Evolutionary conservation across 2,329 filamentous ascomycete genomes (phyloP).

Genomic region (Plectosphaerella cucumerina): DNA sequence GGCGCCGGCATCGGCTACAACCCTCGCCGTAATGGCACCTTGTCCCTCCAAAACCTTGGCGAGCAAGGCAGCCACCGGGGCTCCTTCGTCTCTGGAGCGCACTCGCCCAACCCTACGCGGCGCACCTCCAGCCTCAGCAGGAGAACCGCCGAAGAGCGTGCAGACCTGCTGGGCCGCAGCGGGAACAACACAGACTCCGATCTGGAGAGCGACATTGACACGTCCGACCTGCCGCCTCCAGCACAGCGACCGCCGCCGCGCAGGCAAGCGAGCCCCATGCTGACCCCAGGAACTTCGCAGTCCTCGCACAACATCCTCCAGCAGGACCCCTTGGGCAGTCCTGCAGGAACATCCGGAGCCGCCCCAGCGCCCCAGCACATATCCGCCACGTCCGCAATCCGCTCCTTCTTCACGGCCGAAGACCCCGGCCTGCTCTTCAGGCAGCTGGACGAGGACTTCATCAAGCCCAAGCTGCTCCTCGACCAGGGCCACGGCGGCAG

Average conservation of each 20-base stretch:
- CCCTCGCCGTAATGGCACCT: conserved; percentile 61
- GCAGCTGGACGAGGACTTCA: conserved; percentile 91
- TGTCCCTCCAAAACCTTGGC: conserved; percentile 51
- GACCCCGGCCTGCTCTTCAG: conserved; percentile 88
- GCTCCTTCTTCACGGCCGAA: conserved; percentile 76
- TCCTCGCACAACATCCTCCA: conserved; percentile 13
- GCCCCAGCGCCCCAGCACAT: conserved; percentile 36
- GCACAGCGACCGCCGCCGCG: conserved; percentile 39
- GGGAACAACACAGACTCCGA: conserved; percentile 51
- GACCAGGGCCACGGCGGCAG: conserved; percentile 52
- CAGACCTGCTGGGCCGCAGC: conserved; percentile 49
- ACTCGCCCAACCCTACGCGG: conserved; percentile 40
- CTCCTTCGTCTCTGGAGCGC: conserved; percentile 51
- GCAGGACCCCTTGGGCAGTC: conserved; percentile 5
- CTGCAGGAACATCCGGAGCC: conserved; percentile 9
- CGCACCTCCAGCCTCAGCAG: conserved; percentile 47
- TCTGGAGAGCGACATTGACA: conserved; percentile 61
- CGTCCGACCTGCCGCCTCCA: conserved; percentile 61
- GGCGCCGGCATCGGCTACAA: conserved; percentile 68
- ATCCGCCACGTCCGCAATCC: conserved; percentile 73
- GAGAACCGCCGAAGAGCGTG: conserved; percentile 49
- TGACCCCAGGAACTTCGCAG: conserved; percentile 12
- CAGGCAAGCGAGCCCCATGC: conserved; percentile 33
- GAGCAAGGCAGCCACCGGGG: conserved; percentile 38
- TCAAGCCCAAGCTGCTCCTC: conserved; percentile 85